Evolutionary conservation across 108 stramenopile species (phyloP).

Genomic region (Stephanodiscus triporus): DNA sequence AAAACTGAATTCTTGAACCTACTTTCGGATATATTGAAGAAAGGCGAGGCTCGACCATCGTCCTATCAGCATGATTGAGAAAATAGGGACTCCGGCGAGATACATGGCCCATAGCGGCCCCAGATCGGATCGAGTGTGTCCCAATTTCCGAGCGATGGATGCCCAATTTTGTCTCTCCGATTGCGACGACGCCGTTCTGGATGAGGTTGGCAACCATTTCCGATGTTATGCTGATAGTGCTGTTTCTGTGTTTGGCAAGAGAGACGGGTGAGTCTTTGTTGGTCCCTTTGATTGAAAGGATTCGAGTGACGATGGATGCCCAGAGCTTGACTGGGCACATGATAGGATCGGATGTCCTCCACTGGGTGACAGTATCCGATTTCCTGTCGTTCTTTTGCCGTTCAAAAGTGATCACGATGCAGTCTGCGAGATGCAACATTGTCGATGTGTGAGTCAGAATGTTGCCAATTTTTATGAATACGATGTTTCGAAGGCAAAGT

Average conservation of each 20-base stretch:
- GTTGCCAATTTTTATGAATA: not conserved
- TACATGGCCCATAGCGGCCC: slow-evolving; percentile 23
- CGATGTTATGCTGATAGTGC: not conserved
- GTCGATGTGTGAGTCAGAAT: not conserved
- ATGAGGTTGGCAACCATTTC: not conserved
- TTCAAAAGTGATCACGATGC: slow-evolving; percentile 25
- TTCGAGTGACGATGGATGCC: not conserved
- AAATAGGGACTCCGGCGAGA: slow-evolving; percentile 9
- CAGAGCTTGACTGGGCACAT: too few relatives aligned
- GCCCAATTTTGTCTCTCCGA: slow-evolving; percentile 2
- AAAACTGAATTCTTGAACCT: too few relatives aligned
- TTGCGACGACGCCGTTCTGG: not conserved
- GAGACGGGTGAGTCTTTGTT: too few relatives aligned
- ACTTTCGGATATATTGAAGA: too few relatives aligned
- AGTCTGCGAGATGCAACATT: not conserved
- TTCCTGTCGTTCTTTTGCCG: slow-evolving; percentile 26
- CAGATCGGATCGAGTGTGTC: slow-evolving; percentile 19
- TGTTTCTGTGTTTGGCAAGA: not conserved
- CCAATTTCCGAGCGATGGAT: slow-evolving; percentile 1
- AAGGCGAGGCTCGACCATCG: too few relatives aligned
- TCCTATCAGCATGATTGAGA: slow-evolving; percentile 11
- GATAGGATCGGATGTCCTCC: not conserved
- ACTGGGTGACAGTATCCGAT: slow-evolving; percentile 17
- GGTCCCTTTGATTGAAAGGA: too few relatives aligned
- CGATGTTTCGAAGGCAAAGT: too few relatives aligned